Evolutionary conservation across 495 filamentous ascomycete genomes (phyloP).

Genomic region (Aspergillus bertholletiae): DNA sequence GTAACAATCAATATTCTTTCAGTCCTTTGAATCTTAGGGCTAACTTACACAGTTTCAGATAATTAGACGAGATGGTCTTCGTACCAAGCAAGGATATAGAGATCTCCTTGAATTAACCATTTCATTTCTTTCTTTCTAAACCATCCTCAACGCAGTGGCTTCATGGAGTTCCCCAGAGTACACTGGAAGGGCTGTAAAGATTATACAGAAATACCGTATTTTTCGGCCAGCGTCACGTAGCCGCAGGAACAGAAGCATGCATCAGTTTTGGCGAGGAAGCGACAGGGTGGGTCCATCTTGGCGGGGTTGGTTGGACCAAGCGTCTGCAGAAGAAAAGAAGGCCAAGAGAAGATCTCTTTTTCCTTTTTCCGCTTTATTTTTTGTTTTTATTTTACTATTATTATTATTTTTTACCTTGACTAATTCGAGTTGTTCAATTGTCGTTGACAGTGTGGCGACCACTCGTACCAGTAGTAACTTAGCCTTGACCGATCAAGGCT

Average conservation of each 20-base stretch:
- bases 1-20: background rate
- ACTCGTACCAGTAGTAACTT: conserved; percentile 5
- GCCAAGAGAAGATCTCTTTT: conserved; percentile 15
- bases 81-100: background rate
- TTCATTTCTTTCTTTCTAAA: too few relatives aligned
- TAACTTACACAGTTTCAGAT: background rate
- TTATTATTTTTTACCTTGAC: background rate
- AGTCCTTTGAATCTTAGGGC: background rate
- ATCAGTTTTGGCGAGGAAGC: conserved; percentile 17
- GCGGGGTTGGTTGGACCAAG: conserved; percentile 26
- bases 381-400: background rate
- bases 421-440: background rate
- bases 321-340: conserved; percentile 22
- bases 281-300: conserved; percentile 16
- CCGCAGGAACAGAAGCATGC: conserved; percentile 26
- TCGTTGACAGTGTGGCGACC: conserved; percentile 14
- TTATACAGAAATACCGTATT: background rate
- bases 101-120: too few relatives aligned
- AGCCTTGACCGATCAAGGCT: background rate
- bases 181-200: background rate
- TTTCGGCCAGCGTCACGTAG: conserved; percentile 19
- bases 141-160: background rate
- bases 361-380: conserved; percentile 2
- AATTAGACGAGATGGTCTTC: background rate
- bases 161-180: background rate